phyloP scores from a whole-genome alignment of 2,329 filamentous ascomycete species.

The Microsporum canis region DNA sequence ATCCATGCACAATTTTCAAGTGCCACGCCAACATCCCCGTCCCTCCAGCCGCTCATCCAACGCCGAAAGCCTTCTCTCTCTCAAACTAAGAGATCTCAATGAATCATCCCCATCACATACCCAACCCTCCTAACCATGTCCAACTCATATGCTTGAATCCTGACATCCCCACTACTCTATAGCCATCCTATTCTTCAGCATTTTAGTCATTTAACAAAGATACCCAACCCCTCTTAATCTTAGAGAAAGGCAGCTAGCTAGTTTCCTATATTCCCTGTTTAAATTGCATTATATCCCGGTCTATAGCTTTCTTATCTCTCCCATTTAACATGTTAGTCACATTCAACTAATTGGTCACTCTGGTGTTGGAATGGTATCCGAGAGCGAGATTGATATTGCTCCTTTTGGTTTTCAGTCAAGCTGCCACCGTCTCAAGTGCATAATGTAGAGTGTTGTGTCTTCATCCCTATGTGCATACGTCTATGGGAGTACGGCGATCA shows the following conservation, averaged over 20 bases:
- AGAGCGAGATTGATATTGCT: not conserved
- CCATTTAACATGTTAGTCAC: not conserved
- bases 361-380: not conserved
- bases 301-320: not conserved
- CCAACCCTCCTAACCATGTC: not conserved
- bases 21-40: not conserved
- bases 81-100: not conserved
- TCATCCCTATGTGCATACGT: not conserved
- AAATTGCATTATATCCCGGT: not conserved
- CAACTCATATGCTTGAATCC: not conserved
- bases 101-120: not conserved
- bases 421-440: not conserved
- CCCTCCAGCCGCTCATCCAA: not conserved
- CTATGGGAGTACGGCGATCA: not conserved
- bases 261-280: not conserved
- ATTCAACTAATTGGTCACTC: not conserved
- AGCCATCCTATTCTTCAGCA: not conserved
- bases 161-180: not conserved
- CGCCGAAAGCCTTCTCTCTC: not conserved
- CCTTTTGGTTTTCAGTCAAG: not conserved
- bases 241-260: not conserved
- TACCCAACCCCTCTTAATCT: constrained; percentile 1
- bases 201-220: not conserved
- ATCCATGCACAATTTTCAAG: not conserved
- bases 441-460: not conserved